Evolutionary conservation across 2,329 filamentous ascomycete genomes (phyloP).

Genomic region (Macrophomina pseudophaseolina): DNA sequence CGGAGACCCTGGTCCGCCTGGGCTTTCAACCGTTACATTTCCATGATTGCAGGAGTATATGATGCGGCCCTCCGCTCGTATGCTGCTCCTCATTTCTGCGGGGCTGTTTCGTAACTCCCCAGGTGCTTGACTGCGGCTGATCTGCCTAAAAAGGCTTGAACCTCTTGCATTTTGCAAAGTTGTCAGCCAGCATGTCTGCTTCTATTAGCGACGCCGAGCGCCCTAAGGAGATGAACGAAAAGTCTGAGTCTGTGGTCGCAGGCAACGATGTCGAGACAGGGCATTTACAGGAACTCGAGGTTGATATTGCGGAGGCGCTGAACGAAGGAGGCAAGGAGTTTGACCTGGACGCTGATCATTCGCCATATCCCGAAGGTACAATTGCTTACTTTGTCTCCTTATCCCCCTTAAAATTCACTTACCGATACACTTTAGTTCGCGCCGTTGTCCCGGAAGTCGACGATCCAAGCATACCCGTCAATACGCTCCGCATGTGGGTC

Average conservation of each 20-base stretch:
- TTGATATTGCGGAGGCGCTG: slow-evolving; percentile 20
- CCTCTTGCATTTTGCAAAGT: neutral
- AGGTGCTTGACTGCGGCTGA: neutral
- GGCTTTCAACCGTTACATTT: neutral
- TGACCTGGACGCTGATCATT: slow-evolving; percentile 25
- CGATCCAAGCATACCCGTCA: slow-evolving; percentile 21
- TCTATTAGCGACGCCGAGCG: slow-evolving; percentile 8
- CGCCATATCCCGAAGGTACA: slow-evolving; percentile 25
- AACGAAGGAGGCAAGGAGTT: slow-evolving; percentile 6
- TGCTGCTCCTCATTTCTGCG: neutral
- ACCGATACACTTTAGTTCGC: neutral
- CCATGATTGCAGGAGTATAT: neutral
- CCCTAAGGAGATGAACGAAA: slow-evolving; percentile 8
- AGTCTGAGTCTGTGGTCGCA: slow-evolving; percentile 1
- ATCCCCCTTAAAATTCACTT: neutral
- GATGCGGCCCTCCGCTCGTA: neutral
- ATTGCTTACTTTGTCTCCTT: neutral
- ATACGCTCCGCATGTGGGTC: slow-evolving; percentile 31
- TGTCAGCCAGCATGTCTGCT: neutral
- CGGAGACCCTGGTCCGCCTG: neutral
- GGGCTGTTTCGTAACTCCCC: neutral
- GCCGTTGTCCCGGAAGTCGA: slow-evolving; percentile 26
- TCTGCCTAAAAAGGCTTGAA: neutral
- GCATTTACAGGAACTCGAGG: slow-evolving; percentile 23
- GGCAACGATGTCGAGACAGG: slow-evolving; percentile 19